Conservation (phyloP, 805 yeast species). For the Jamesozyma jinghongensis region DNA sequence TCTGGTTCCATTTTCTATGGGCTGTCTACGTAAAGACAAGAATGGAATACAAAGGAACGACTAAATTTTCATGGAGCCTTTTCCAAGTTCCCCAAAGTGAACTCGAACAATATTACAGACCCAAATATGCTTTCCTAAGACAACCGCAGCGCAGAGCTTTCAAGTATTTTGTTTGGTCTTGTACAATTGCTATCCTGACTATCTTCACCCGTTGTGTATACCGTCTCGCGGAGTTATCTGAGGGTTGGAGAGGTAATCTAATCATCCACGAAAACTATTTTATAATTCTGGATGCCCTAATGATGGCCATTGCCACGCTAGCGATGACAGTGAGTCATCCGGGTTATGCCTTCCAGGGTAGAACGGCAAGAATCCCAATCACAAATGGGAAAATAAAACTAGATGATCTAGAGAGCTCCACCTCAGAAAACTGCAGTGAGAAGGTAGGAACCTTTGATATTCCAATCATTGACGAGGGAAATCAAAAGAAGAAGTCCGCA, state of each 20-base stretch:
- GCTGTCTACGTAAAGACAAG: constrained; percentile 30
- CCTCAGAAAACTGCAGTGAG: not conserved
- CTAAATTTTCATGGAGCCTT: constrained; percentile 10
- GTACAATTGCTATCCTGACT: constrained; percentile 41
- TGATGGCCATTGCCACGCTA: constrained; percentile 44
- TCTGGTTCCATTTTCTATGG: constrained; percentile 41
- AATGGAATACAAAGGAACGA: constrained; percentile 15
- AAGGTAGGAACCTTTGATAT: too few relatives aligned
- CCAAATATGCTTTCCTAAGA: constrained; percentile 23
- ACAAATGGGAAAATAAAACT: constrained; percentile 7
- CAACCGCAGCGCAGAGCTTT: constrained; percentile 29
- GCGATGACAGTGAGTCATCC: constrained; percentile 53
- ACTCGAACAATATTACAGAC: constrained; percentile 20
- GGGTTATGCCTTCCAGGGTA: constrained; percentile 42
- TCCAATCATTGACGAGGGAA: too few relatives aligned
- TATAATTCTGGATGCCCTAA: constrained; percentile 51
- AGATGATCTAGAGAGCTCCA: not conserved
- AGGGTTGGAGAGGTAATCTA: constrained; percentile 55
- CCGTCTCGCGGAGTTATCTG: constrained; percentile 60
- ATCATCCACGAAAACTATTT: constrained; percentile 53
- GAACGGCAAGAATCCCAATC: constrained; percentile 18
- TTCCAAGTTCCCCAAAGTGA: constrained; percentile 14
- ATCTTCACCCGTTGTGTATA: constrained; percentile 63
- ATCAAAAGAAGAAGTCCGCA: too few relatives aligned
- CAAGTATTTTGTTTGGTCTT: constrained; percentile 36